Conservation (phyloP, 306 rosid genomes). For the Cicer bijugum region DNA sequence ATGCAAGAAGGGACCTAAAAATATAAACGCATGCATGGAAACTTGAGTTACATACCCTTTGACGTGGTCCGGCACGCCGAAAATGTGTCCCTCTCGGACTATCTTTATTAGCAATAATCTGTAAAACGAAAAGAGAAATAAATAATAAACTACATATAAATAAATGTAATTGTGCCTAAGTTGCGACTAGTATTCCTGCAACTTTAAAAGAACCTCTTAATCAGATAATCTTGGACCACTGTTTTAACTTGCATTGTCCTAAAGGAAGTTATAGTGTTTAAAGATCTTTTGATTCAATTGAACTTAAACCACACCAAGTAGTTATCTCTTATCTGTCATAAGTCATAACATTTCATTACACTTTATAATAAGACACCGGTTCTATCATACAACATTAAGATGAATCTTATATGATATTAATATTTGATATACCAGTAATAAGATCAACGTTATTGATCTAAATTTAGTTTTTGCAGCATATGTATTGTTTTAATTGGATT, state of each 20-base stretch:
- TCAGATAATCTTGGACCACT: background rate
- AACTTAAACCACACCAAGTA: background rate
- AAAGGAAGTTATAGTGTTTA: background rate
- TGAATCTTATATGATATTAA: too few species aligned
- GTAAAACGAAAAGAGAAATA: background rate
- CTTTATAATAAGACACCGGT: background rate
- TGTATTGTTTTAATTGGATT: background rate
- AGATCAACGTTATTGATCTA: background rate
- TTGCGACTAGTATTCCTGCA: background rate
- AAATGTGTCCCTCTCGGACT: constrained; percentile 93
- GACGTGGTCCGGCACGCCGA: constrained; percentile 98
- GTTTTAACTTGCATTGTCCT: background rate
- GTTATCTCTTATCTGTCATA: background rate
- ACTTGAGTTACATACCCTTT: constrained; percentile 52
- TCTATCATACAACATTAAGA: background rate
- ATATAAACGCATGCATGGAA: background rate
- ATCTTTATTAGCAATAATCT: constrained; percentile 79
- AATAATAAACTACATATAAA: background rate
- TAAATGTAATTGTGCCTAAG: background rate
- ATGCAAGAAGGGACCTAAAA: background rate
- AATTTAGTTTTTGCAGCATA: background rate
- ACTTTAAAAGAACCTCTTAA: background rate
- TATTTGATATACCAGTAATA: background rate
- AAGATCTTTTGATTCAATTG: background rate
- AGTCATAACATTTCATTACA: background rate